Evolutionary conservation across 441 rosid species (phyloP), one percentile per base, ranked within the genome.

Genomic region (Gossypium davidsonii): DNA sequence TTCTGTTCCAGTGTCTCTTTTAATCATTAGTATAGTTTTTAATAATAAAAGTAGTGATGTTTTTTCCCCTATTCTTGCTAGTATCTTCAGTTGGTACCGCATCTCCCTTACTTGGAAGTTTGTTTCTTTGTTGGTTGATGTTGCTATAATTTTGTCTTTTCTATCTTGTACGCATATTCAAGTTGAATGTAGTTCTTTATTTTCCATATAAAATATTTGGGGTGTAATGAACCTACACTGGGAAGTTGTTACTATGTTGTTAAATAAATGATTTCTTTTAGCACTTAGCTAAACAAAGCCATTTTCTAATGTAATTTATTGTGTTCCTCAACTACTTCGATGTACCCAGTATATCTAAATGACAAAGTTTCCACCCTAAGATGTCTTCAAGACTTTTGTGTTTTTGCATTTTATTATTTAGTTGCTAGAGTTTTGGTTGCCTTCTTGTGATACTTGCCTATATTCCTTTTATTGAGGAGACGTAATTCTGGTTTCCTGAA

Each of bases 1-100:
- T 44, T 64, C 46, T 70, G 23, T 64, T 71, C 21, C 63, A 74
- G 39, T 64, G 68, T 73, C 66, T 37, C 42, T 70, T 74, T 73
- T 7, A 18, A 59, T 57, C 23, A 39, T 34, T 69, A 59, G 53
- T 64, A 52, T 75, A 56, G 73, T 51, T 71, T 42, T 57, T 62
- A 53, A 52, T 63, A 48, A 67, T 71, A 55, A 11, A 18, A 26
- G 26, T 57, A 58, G 23, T 15, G 23, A 60, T 74, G 10, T 52
- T 52, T 42, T 55, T 48, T 61, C 65, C 6, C 56, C 10, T 4
- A 1, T n/a, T 17, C 15, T 44, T 67, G 34, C 37, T 10, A 23
- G 15, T 72, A 65, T 61, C 66, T 46, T 58, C 44, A 53, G 66
- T 65, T 80, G 8, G 49, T 42, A 11, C 26, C 9, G 17, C 31